Percentiles rank a stretch among this genome's conserved stretches.
phyloP scores from a whole-genome alignment of 2,329 filamentous ascomycete genomes.

The Sporothrix sp. region DNA sequence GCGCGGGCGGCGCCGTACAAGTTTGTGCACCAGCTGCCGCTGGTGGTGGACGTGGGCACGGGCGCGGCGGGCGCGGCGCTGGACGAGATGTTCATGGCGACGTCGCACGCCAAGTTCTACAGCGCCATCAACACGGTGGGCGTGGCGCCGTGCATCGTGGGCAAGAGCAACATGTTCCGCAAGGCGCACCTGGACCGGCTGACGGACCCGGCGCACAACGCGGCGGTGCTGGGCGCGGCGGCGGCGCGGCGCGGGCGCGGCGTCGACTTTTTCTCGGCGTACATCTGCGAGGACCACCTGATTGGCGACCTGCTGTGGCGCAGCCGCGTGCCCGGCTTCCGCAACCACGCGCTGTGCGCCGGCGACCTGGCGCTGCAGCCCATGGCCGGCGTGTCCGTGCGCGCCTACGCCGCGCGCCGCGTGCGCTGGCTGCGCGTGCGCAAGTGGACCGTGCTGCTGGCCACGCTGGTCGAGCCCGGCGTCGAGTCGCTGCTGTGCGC shows the following conservation, averaged over 20 bases:
- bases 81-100: conserved; percentile 91
- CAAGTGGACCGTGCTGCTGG: conserved; percentile 85
- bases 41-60: conserved; percentile 64
- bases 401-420: conserved; percentile 68
- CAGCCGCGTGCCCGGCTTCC: conserved; percentile 46
- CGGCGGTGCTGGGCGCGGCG: conserved; percentile 27
- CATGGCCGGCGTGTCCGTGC: conserved; percentile 68
- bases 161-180: conserved; percentile 98
- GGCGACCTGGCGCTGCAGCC: conserved; percentile 88
- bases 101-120: conserved; percentile 94
- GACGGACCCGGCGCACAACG: conserved; percentile 41
- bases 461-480: conserved; percentile 85
- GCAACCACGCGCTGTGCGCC: conserved; percentile 72
- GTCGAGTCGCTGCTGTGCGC: conserved; percentile 84
- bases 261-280: conserved; percentile 86
- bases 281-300: conserved; percentile 95
- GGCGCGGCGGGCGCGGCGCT: conserved; percentile 62
- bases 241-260: conserved; percentile 46
- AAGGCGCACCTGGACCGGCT: conserved; percentile 77
- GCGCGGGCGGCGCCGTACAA: conserved; percentile 53
- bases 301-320: conserved; percentile 90
- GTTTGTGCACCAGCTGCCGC: conserved; percentile 87
- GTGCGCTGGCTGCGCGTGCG: conserved; percentile 86
- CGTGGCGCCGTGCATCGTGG: conserved; percentile 85
- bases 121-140: conserved; percentile 89